These are phyloP conservation scores for Triticum turgidum DNA, from an alignment of 176 grass and related monocot genomes.

Conservation along the genomic window DNA sequence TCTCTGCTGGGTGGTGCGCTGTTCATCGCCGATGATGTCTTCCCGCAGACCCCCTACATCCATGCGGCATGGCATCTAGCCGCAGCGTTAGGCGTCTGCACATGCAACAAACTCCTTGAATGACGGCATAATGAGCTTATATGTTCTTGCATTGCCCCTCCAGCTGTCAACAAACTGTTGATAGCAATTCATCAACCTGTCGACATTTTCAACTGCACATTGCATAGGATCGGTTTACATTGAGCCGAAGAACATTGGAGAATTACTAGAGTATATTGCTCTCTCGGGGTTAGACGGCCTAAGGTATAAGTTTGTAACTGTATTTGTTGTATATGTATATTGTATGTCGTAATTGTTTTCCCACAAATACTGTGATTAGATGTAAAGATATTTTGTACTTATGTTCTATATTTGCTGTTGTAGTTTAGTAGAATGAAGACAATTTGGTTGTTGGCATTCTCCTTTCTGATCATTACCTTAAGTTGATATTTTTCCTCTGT, in stretches of 20 bases:
- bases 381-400: neutral
- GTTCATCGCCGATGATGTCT: constrained; percentile 83
- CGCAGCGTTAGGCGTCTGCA: constrained; percentile 69
- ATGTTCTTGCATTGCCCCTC: neutral
- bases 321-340: constrained; percentile 20
- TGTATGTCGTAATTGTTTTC: constrained; percentile 4
- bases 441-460: constrained; percentile 14
- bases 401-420: neutral
- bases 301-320: neutral
- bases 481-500: neutral
- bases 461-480: constrained; percentile 26
- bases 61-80: constrained; percentile 93
- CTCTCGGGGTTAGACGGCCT: neutral
- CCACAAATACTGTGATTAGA: neutral
- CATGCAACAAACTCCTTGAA: constrained; percentile 91
- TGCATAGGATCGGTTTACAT: constrained; percentile 17
- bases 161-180: constrained; percentile 20
- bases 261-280: neutral
- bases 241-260: neutral
- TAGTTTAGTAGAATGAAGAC: neutral
- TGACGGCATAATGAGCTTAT: constrained; percentile 18
- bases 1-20: constrained; percentile 76
- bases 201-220: constrained; percentile 19
- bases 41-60: constrained; percentile 69
- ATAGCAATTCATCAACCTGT: constrained; percentile 37